Base-by-base conservation (phyloP, 306 rosid species). In the Cucumis hystrix region DNA sequence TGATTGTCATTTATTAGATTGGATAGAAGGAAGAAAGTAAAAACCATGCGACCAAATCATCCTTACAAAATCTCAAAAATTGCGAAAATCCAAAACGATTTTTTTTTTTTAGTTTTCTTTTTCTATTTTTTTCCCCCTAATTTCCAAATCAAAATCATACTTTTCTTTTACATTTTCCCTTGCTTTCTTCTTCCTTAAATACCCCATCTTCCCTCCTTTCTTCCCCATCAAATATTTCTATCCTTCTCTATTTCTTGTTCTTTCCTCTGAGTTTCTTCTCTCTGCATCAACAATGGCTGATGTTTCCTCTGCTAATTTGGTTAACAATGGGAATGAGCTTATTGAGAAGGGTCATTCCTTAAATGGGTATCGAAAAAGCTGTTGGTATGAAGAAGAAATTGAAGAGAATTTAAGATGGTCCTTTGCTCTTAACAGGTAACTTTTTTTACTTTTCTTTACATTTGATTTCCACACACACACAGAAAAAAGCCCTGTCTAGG, bases 331-430 rank as follows among this genome's bases (percentile, higher is more conserved):
- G 33, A 86, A 81, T 77, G 91, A 83, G 63, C 91, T 81, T 68
- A 83, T 83, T 80, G 93, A 87, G 37, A 87, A 90, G 79, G 80
- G 54, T 40, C 87, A 87, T 76, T 72, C 95, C 0, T 87, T 84
- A 11, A 91, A 86, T 90, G 98, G 98, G 67, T 91, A 91, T 59
- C 83, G 98, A 77, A 94, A 91, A 78, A 91, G 98, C 75, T 94
- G 98, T 80, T 94, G 98, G 98, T 94, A 94, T 61, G 98, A 94
- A 80, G 97, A 94, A 80, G 98, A 94, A 86, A 94, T 91, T 73
- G 98, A 94, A 82, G 98, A 94, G 74, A 88, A 94, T 71, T 70
- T 94, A 39, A 89, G 98, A 87, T 94, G 98, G 98, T 91, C 96
- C 40, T 94, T 94, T 85, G 97, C 98, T 80, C 97, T 94, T 56